Conservation (phyloP, 495 filamentous ascomycete species). For the Sphaerosporella brunnea region DNA sequence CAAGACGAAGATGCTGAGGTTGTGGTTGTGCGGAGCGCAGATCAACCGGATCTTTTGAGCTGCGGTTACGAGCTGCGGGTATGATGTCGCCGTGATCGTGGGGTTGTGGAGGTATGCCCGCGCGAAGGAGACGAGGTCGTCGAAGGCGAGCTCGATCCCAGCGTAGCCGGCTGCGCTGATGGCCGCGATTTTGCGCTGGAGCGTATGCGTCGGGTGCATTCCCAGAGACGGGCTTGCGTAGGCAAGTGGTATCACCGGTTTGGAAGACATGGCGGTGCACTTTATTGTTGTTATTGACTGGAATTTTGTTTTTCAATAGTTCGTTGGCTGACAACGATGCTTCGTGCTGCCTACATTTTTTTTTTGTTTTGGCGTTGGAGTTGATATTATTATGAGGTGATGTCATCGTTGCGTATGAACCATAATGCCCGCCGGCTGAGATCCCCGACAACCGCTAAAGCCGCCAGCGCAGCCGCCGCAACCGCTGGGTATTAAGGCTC, state of each 20-base stretch:
- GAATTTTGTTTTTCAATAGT: no score
- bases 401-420: no score
- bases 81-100: conserved; percentile 27
- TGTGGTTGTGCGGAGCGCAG: conserved; percentile 30
- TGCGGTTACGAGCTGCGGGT: conserved; percentile 33
- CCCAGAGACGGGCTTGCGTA: conserved; percentile 48
- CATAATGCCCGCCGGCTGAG: no score
- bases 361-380: no score
- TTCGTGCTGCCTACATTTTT: no score
- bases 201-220: conserved; percentile 34
- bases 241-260: conserved; percentile 37
- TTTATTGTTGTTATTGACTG: no score
- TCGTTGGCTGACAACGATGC: no score
- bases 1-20: conserved; percentile 49
- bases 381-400: no score
- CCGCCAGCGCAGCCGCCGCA: no score
- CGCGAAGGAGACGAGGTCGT: conserved; percentile 52
- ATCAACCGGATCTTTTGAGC: conserved; percentile 36
- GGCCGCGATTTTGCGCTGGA: conserved; percentile 47
- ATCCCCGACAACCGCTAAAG: no score
- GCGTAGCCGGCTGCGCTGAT: conserved; percentile 49
- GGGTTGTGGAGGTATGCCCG: conserved; percentile 31
- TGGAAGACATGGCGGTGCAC: no score
- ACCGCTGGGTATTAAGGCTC: no score
- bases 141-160: conserved; percentile 58